A percentile compares a stretch with the other conserved stretches of the same genome.
phyloP scores from a whole-genome alignment of 208 protist species.

The Angomonas deanei region DNA sequence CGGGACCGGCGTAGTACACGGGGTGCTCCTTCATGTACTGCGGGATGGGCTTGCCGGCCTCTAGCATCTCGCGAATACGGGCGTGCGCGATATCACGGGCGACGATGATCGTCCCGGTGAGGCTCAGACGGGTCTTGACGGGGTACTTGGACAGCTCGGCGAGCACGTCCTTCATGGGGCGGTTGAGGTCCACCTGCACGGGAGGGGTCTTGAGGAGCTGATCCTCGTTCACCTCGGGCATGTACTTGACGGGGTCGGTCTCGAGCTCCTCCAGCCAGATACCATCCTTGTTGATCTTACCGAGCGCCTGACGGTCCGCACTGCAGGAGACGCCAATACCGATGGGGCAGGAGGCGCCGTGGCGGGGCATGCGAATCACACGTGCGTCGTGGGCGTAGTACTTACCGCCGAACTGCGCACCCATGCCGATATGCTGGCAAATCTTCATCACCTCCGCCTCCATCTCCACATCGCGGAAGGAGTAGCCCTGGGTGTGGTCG shows the following conservation, averaged over 20 bases:
- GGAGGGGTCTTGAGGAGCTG: slow-evolving; percentile 57
- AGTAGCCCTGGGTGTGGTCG: slow-evolving; percentile 70
- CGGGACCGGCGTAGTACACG: slow-evolving; percentile 97
- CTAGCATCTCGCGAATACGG: slow-evolving; percentile 89
- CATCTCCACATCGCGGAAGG: slow-evolving; percentile 93
- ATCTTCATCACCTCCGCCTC: slow-evolving; percentile 89
- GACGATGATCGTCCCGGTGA: slow-evolving; percentile 95
- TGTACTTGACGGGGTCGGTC: slow-evolving; percentile 90
- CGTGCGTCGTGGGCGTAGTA: slow-evolving; percentile 97
- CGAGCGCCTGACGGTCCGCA: slow-evolving; percentile 92
- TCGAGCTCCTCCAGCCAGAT: slow-evolving; percentile 96
- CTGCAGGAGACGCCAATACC: slow-evolving; percentile 97
- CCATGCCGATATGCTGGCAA: slow-evolving; percentile 90
- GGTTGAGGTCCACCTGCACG: slow-evolving; percentile 92
- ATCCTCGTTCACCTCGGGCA: slow-evolving; percentile 88
- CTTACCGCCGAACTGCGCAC: slow-evolving; percentile 98
- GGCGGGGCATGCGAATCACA: slow-evolving; percentile 92
- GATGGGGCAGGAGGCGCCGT: slow-evolving; percentile 88
- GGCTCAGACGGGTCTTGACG: slow-evolving; percentile 90
- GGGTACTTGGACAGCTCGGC: slow-evolving; percentile 80
- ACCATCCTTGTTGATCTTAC: slow-evolving; percentile 94
- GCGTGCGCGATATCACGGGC: slow-evolving; percentile 97
- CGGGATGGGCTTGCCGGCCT: slow-evolving; percentile 83
- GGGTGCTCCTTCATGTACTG: slow-evolving; percentile 95
- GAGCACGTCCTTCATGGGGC: slow-evolving; percentile 86